Percentiles rank a stretch among this genome's conserved stretches.
These are phyloP conservation scores for Leptodontidium sp. DNA, from an alignment of 2,329 filamentous ascomycete species.

Conservation along the genomic window DNA sequence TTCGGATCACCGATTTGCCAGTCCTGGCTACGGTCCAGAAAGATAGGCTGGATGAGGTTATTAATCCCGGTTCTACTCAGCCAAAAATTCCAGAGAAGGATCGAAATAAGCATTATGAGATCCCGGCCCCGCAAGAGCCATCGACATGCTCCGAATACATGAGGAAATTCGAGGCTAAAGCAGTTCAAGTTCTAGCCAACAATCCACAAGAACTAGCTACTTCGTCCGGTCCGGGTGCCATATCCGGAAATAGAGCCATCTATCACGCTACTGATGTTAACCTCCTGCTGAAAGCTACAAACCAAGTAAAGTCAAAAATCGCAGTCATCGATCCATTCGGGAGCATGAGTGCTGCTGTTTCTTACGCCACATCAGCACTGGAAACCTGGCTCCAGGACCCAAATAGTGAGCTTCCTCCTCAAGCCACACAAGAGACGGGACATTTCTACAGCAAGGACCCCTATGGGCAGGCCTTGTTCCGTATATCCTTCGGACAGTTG, in stretches of 20 bases:
- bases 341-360: neutral
- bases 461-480: neutral
- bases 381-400: neutral
- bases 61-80: neutral
- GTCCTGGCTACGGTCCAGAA: neutral
- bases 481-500: neutral
- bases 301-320: neutral
- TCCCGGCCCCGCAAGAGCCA: neutral
- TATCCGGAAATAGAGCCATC: neutral
- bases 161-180: neutral
- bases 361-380: neutral
- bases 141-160: neutral
- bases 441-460: neutral
- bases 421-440: neutral
- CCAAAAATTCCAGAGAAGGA: neutral
- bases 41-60: neutral
- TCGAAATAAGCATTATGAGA: neutral
- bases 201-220: neutral
- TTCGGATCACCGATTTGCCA: conserved; percentile 27
- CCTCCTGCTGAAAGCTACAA: neutral
- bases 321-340: neutral
- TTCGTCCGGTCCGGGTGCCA: neutral
- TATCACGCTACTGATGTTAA: neutral
- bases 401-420: neutral
- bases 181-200: neutral